Percentiles rank a stretch among this genome's conserved stretches.
These are phyloP conservation scores for Debaryomyces psychrophilus DNA, from an alignment of 1,139 yeast genomes.

Conservation along the genomic window DNA sequence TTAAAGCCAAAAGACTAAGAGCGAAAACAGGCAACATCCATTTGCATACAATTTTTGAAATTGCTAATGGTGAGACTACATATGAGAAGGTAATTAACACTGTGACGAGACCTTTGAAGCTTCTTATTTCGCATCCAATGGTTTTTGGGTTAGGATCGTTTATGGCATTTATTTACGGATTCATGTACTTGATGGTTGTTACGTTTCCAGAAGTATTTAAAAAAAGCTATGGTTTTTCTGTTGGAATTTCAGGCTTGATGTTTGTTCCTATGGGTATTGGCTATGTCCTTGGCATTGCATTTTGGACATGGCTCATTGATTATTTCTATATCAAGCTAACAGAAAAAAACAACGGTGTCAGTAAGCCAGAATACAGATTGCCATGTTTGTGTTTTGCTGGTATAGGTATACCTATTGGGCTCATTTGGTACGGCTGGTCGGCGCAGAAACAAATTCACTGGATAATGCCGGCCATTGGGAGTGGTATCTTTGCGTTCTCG, in stretches of 20 bases:
- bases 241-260: constrained; percentile 60
- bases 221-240: constrained; percentile 46
- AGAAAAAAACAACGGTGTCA: constrained; percentile 49
- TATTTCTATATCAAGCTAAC: constrained; percentile 36
- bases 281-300: constrained; percentile 44
- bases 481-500: constrained; percentile 58
- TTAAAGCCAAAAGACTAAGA: constrained; percentile 49
- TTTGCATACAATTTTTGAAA: constrained; percentile 61
- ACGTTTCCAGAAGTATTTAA: constrained; percentile 59
- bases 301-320: constrained; percentile 50
- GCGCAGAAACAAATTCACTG: constrained; percentile 53
- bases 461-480: constrained; percentile 62
- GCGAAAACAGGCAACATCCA: constrained; percentile 57
- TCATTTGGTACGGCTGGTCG: constrained; percentile 68
- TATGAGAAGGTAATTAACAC: constrained; percentile 36
- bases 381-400: constrained; percentile 51
- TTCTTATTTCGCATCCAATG: constrained; percentile 62
- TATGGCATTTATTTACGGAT: constrained; percentile 67
- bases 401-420: constrained; percentile 51
- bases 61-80: constrained; percentile 38
- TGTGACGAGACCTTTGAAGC: constrained; percentile 55
- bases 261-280: constrained; percentile 60
- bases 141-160: constrained; percentile 61
- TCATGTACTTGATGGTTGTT: constrained; percentile 62
- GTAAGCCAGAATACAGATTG: constrained; percentile 59